phyloP scores from a whole-genome alignment of 495 filamentous ascomycete species.

The Daldinia vernicosa region DNA sequence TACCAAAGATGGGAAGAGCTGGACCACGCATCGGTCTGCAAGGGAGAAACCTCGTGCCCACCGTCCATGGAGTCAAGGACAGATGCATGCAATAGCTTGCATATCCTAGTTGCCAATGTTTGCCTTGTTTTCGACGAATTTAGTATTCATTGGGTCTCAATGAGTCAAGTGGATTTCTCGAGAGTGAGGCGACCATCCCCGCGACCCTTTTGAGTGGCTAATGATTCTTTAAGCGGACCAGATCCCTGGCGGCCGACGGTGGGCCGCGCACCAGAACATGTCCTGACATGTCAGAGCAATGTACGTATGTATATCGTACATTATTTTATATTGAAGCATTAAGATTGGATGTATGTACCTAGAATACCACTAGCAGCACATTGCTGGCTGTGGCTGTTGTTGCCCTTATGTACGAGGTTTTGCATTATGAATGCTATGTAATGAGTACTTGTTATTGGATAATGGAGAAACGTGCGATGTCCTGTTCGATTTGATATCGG shows the following conservation, averaged over 20 bases:
- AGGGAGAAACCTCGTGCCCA: conserved; percentile 50
- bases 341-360: background rate
- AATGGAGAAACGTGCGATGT: background rate
- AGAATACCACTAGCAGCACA: background rate
- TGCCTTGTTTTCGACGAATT: conserved; percentile 44
- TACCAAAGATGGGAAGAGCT: conserved; percentile 26
- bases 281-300: conserved; percentile 22
- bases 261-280: conserved; percentile 30
- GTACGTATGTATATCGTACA: conserved; percentile 15
- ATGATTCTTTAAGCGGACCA: conserved; percentile 33
- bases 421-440: background rate
- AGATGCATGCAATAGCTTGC: conserved; percentile 47
- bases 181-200: conserved; percentile 46
- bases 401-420: background rate
- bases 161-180: conserved; percentile 46
- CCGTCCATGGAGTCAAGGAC: conserved; percentile 35
- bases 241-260: conserved; percentile 38
- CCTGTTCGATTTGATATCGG: conserved; percentile 17
- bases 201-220: conserved; percentile 44
- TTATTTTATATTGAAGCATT: conserved; percentile 3
- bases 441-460: background rate
- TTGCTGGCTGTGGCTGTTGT: background rate
- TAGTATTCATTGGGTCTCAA: conserved; percentile 40
- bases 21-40: conserved; percentile 44
- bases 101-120: conserved; percentile 44